These are phyloP conservation scores for Escallonia herrerae DNA, from an alignment of 129 eudicot species.

Conservation along the genomic window DNA sequence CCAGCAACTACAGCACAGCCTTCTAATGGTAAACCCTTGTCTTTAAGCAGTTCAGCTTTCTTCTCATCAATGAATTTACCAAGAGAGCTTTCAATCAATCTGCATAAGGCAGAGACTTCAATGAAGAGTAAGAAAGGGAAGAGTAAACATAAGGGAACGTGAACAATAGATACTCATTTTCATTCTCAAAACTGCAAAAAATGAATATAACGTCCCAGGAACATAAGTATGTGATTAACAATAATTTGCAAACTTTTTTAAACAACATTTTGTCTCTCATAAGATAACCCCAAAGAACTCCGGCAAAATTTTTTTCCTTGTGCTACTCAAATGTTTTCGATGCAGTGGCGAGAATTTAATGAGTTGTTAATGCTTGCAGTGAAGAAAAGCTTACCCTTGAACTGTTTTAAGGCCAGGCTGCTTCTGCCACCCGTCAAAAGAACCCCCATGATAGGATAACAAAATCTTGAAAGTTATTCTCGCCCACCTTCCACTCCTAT, in stretches of 20 bases:
- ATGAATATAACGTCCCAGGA: no score
- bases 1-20: slow-evolving; percentile 80
- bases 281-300: no score
- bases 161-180: no score
- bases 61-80: slow-evolving; percentile 86
- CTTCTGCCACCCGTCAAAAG: slow-evolving; percentile 99
- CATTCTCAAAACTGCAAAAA: no score
- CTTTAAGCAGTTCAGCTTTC: slow-evolving; percentile 60
- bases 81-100: slow-evolving; percentile 70
- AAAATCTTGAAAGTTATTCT: slow-evolving; percentile 68
- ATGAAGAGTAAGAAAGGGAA: no score
- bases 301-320: no score
- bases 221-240: no score
- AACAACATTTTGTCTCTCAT: no score
- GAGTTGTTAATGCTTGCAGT: not conserved
- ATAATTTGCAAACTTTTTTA: no score
- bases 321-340: no score
- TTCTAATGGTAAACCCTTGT: slow-evolving; percentile 77
- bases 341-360: no score
- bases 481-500: slow-evolving; percentile 78
- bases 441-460: slow-evolving; percentile 75
- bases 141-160: no score
- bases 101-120: slow-evolving; percentile 23
- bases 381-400: slow-evolving; percentile 60
- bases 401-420: slow-evolving; percentile 90